A percentile compares a stretch with the other conserved stretches of the same genome.
Evolutionary conservation across 305 asterid species (phyloP).

Genomic region (Ruellia speciosa): DNA sequence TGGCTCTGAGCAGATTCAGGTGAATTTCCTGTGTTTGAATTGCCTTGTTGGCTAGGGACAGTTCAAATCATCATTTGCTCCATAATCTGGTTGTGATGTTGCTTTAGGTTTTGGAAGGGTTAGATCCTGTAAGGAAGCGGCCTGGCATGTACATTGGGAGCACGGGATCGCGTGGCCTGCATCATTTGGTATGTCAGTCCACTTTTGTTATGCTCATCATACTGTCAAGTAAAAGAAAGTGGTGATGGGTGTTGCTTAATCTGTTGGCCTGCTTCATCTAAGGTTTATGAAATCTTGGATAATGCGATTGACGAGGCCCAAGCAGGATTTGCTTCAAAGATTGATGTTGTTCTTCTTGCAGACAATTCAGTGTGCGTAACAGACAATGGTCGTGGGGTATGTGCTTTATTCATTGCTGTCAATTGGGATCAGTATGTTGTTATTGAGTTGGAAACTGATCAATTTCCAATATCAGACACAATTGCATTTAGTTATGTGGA

Average conservation of each 20-base stretch:
- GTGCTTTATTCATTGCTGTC: conserved; percentile 25
- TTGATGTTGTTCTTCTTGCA: conserved; percentile 61
- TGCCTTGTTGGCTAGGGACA: conserved; percentile 1
- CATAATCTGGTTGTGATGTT: conserved; percentile 9
- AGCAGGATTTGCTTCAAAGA: conserved; percentile 83
- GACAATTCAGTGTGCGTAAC: conserved; percentile 85
- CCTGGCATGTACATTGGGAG: conserved; percentile 98
- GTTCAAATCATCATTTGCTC: conserved; percentile 9
- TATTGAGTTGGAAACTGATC: neutral
- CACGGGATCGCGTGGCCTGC: conserved; percentile 88
- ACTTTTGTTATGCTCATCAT: conserved; percentile 10
- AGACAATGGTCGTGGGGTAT: conserved; percentile 96
- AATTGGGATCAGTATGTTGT: conserved; percentile 1
- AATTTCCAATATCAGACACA: conserved; percentile 2
- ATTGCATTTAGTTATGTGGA: neutral
- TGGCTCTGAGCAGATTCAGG: conserved; percentile 98
- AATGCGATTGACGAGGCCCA: conserved; percentile 95
- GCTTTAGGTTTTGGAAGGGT: conserved; percentile 80
- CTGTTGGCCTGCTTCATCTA: conserved; percentile 20
- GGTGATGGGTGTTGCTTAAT: conserved; percentile 18
- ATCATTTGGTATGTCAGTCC: conserved; percentile 60
- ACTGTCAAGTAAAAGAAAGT: conserved; percentile 8
- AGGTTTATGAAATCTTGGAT: conserved; percentile 94
- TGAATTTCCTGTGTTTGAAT: conserved; percentile 23
- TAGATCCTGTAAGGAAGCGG: conserved; percentile 86